A percentile compares a stretch with the other conserved stretches of the same genome.
Evolutionary conservation across 108 stramenopile species (phyloP).

Genomic region (Chaetoceros tenuissimus): DNA sequence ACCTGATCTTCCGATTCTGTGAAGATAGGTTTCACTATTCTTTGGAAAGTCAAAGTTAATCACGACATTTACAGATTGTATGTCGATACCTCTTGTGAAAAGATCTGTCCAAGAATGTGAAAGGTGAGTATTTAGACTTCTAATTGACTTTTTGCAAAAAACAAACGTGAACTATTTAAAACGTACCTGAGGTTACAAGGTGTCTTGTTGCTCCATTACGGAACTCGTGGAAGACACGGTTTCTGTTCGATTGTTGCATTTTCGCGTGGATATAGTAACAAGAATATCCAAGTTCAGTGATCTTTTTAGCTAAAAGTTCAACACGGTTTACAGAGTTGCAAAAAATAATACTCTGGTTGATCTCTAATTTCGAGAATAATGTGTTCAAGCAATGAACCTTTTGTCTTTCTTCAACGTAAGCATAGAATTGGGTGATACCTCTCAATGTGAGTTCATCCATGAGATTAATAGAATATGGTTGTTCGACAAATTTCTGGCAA

Average conservation of each 20-base stretch:
- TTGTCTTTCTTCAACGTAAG: conserved; percentile 97
- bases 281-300: conserved; percentile 98
- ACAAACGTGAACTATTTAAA: neutral
- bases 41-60: conserved; percentile 99
- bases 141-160: neutral
- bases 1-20: conserved; percentile 97
- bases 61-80: conserved; percentile 98
- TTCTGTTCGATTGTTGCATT: conserved; percentile 97
- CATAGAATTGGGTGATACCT: conserved; percentile 98
- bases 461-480: conserved; percentile 93
- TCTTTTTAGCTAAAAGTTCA: conserved; percentile 96
- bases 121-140: conserved; percentile 2
- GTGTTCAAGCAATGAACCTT: conserved; percentile 99
- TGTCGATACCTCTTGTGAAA: conserved; percentile 99
- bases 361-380: conserved; percentile 95
- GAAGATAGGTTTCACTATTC: conserved; percentile 96
- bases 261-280: conserved; percentile 99
- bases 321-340: conserved; percentile 98
- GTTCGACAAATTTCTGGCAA: conserved; percentile 89
- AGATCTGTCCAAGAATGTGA: conserved; percentile 51
- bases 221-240: conserved; percentile 98
- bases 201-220: conserved; percentile 96
- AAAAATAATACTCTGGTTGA: conserved; percentile 99
- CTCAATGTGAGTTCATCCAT: conserved; percentile 99
- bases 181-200: conserved; percentile 84